Evolutionary conservation across 2,329 filamentous ascomycete species (phyloP), one percentile per base, ranked within the genome.

Genomic region (Clonostachys byssicola): DNA sequence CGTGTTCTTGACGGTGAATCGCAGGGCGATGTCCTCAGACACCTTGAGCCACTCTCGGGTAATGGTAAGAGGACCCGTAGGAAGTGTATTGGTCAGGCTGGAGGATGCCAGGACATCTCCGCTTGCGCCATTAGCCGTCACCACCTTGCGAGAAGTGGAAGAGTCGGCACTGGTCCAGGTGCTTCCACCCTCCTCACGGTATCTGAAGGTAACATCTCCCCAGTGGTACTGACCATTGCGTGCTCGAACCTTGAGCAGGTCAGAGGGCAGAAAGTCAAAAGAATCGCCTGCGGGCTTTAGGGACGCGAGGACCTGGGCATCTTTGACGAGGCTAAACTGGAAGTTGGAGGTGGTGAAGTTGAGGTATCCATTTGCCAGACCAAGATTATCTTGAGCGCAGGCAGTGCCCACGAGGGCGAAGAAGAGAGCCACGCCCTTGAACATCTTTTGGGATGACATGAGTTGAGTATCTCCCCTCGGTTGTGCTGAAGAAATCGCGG

Each of bases 211-310:
- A 38, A 83, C 63, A 42, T 83, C 80, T 5, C 80, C 80, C 54
- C 75, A 74, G 56, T 83, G 80, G 50, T 83, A 81, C 50, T 80
- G 73, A 4, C 73, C 72, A 49, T 80, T 72, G 12, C 66, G 65
- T 12, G 74, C 69, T 8, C 79, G 68, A 14, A 63, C 60, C 0
- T 66, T 49, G 5, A 82, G 65, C 41, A 72, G 60, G 54, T 81
- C 78, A 8, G 65, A 75, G 0, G 79, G 78, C 3, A 79, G 65
- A 51, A 82, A 83, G 57, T 83, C 75, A 50, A 81, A 82, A 0
- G 60, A 49, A 4, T 60, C 57, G 1, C 60, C 62, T 0, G 61
- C 53, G 5, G 75, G 64, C 10, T 59, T 67, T 12, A 80, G 56
- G 0, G 77, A 80, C 9, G 63, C 71, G 2, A 80, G 65, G 1